Evolutionary conservation across 1,284 basidiomycete species (phyloP), one percentile per base, ranked within the genome.

Genomic region (Boletus semigastroideus): DNA sequence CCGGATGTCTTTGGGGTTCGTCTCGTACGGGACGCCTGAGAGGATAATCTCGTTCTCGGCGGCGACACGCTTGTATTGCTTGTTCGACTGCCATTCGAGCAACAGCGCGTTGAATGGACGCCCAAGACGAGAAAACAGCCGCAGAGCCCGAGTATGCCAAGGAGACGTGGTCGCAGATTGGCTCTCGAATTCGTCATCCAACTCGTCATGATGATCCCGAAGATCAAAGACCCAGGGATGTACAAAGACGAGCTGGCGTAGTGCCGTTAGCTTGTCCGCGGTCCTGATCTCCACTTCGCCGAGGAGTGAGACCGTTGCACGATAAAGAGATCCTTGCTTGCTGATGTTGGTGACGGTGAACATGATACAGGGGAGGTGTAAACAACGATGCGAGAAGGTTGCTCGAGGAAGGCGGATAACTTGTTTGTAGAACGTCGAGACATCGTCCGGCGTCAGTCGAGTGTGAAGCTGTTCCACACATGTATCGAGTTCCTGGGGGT

Each of bases 171-270:
- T 8, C 10, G 38, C 22, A 1, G 39, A 16, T 12, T 41, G 38
- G 12, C 2, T 16, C 16, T 46, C 44, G 7, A 4, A 3, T 3
- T 51, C 48, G 1, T 46, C 47, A 7, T 41, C 42, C 1, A 30
- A 20, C 8, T 31, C 46, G n/a, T 50, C 48, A 22, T 5, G 10
- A 2, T n/a, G 19, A 31, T 48, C 48, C 5, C 12, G 1, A 5
- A 55, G 47, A 37, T 46, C 49, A 22, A 2, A 36, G 17, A 58
- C 5, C 56, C 56, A 58, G 1, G 57, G 52, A 33, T 51, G 33
- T 16, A 57, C 49, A 5, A 57, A 42, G 4, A 49, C n/a, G 14
- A 58, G 51, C 4, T 34, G 49, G 1, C 38, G 49, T 17, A 49
- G 49, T 11, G 33, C 11, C n/a, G 6, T 30, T 40, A 48, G 16